phyloP scores from a whole-genome alignment of 352 stramenopile genomes.

The Phytophthora fragariaefolia region DNA sequence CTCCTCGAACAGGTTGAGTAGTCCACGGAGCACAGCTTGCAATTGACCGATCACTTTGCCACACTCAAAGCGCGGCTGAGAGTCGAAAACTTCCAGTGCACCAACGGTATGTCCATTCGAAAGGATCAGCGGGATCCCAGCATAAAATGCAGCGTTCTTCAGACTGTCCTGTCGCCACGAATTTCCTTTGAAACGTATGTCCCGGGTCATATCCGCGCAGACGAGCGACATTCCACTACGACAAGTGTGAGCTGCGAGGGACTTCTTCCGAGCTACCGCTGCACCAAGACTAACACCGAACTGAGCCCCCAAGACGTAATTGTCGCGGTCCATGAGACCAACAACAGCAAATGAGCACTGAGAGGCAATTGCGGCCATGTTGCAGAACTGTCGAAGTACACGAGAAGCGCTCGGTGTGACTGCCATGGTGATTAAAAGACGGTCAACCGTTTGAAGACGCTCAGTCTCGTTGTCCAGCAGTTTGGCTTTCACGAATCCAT shows the following conservation, averaged over 20 bases:
- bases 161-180: constrained; percentile 57
- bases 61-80: constrained; percentile 58
- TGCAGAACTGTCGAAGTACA: constrained; percentile 70
- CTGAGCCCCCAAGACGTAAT: constrained; percentile 62
- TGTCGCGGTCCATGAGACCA: constrained; percentile 66
- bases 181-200: constrained; percentile 76
- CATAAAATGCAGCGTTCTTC: constrained; percentile 68
- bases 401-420: constrained; percentile 48
- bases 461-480: constrained; percentile 67
- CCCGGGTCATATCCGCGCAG: constrained; percentile 64
- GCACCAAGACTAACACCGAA: constrained; percentile 35
- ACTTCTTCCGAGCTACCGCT: constrained; percentile 47
- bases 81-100: constrained; percentile 75
- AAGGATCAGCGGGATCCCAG: constrained; percentile 79
- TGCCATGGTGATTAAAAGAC: constrained; percentile 49
- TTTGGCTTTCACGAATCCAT: constrained; percentile 46
- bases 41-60: constrained; percentile 71
- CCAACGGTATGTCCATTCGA: constrained; percentile 75
- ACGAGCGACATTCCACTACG: constrained; percentile 66
- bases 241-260: constrained; percentile 73
- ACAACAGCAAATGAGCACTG: constrained; percentile 71
- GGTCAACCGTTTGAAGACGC: constrained; percentile 52
- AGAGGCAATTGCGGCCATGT: constrained; percentile 80
- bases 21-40: constrained; percentile 71
- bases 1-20: constrained; percentile 81